phyloP scores from a whole-genome alignment of 805 yeast species.

The Yarrowia osloensis region DNA sequence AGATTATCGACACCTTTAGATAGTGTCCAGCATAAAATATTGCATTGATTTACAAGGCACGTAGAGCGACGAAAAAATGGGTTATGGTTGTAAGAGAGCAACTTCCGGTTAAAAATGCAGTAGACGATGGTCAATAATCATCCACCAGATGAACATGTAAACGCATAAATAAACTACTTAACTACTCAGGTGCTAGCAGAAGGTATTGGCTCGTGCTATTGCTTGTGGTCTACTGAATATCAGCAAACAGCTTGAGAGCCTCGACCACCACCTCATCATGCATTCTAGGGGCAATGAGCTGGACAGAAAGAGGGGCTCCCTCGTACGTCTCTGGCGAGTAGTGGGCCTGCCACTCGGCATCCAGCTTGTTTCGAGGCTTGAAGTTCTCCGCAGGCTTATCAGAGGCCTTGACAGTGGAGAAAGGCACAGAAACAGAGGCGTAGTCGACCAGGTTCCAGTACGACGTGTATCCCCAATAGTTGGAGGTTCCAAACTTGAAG shows the following conservation, averaged over 20 bases:
- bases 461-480: constrained; percentile 80
- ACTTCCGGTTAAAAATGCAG: too few species aligned
- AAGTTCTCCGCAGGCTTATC: background rate
- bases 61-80: too few species aligned
- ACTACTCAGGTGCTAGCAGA: too few species aligned
- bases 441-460: constrained; percentile 71
- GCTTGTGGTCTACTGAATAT: background rate
- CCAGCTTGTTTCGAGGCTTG: background rate
- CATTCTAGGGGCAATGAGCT: constrained; percentile 23
- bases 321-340: constrained; percentile 6
- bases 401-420: background rate
- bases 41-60: background rate
- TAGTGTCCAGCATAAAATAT: background rate
- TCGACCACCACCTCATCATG: constrained; percentile 23
- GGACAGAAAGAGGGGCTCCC: constrained; percentile 15
- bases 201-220: too few species aligned
- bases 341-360: constrained; percentile 24
- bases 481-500: constrained; percentile 62
- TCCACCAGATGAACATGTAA: too few species aligned
- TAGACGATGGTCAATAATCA: too few species aligned
- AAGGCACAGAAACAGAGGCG: constrained; percentile 53
- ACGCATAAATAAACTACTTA: background rate
- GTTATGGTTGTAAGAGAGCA: too few species aligned
- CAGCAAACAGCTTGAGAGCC: background rate
- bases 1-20: constrained; percentile 32